Conservation (phyloP, 345 rosid species). For the Eucalyptus pauciflora region DNA sequence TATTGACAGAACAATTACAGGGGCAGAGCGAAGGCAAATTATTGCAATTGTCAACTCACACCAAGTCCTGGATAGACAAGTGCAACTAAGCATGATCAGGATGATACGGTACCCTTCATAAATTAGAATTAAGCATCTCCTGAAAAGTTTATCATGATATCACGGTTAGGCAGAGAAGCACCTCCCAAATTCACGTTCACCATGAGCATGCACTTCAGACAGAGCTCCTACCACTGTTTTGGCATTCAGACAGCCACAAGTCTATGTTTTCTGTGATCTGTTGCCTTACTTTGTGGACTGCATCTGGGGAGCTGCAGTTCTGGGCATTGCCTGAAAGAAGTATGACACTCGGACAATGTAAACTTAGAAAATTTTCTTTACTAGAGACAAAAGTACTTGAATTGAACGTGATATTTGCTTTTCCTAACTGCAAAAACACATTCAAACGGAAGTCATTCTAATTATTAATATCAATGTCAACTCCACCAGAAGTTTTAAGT, state of each 20-base stretch:
- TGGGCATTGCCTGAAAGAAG: slow-evolving; percentile 46
- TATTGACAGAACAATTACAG: neutral
- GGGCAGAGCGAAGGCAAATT: neutral
- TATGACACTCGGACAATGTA: neutral
- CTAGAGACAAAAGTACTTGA: neutral
- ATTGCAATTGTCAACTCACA: no score
- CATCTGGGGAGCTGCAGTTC: slow-evolving; percentile 81
- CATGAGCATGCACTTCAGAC: neutral
- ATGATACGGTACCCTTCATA: neutral
- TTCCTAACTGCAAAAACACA: neutral
- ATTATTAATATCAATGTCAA: neutral
- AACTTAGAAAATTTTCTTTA: neutral
- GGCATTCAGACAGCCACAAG: slow-evolving; percentile 86
- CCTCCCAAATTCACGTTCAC: neutral
- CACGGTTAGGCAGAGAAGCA: neutral
- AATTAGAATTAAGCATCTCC: neutral
- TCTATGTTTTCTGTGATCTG: slow-evolving; percentile 66
- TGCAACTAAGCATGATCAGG: neutral
- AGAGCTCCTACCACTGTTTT: slow-evolving; percentile 16
- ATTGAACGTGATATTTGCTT: neutral
- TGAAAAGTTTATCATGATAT: slow-evolving; percentile 1
- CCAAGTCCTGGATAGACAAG: neutral
- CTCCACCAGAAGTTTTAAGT: neutral
- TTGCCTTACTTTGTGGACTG: slow-evolving; percentile 76
- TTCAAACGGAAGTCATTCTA: neutral